Evolutionary conservation across 768 basidiomycete species (phyloP).

Genomic region (Russula griseocarnosa): DNA sequence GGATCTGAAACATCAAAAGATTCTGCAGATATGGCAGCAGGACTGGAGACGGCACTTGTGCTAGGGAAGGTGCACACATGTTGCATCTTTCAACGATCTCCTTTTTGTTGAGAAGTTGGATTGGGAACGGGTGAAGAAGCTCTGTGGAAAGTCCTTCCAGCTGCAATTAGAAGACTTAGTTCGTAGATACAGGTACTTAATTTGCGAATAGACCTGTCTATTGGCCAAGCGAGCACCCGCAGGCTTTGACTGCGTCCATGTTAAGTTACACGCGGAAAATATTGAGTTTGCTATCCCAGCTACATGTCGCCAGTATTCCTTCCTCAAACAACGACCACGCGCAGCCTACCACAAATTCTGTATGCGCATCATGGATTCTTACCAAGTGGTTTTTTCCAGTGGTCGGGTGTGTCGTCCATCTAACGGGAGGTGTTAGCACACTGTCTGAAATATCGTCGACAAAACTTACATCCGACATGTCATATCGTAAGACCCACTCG

Average conservation of each 20-base stretch:
- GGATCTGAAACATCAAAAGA: no score
- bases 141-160: no score
- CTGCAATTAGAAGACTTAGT: no score
- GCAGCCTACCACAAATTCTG: conserved; percentile 91
- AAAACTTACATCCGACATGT: conserved; percentile 78
- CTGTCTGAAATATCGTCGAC: neutral
- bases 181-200: no score
- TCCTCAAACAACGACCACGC: conserved; percentile 91
- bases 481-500: conserved; percentile 89
- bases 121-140: no score
- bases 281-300: conserved; percentile 86
- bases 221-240: no score
- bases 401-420: conserved; percentile 70
- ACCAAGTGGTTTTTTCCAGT: conserved; percentile 50
- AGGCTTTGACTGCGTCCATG: neutral
- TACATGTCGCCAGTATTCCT: conserved; percentile 81
- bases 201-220: no score
- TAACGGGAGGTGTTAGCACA: conserved; percentile 16
- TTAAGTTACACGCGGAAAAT: conserved; percentile 66
- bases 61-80: no score
- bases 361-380: conserved; percentile 81
- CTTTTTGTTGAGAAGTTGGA: no score
- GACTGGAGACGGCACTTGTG: no score
- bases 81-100: no score
- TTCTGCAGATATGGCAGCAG: no score